These are phyloP conservation scores for Prunus davidiana DNA, from an alignment of 306 rosid genomes.

Conservation along the genomic window DNA sequence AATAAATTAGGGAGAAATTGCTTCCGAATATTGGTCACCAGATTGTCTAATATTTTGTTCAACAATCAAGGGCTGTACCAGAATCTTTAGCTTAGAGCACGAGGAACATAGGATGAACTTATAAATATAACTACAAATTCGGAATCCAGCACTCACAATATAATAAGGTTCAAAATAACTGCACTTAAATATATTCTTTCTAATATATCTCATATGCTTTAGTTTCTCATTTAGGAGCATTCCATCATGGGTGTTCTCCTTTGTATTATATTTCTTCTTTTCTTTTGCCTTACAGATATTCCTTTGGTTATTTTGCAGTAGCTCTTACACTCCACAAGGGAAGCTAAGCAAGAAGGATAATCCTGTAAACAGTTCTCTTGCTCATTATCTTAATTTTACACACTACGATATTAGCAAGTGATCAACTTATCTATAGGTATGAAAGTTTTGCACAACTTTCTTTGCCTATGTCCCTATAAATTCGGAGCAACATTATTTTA, in stretches of 20 bases:
- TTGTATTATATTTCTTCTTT: neutral
- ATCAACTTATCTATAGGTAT: neutral
- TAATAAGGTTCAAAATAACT: neutral
- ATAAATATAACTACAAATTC: neutral
- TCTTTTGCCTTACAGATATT: too few relatives aligned
- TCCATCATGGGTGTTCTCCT: neutral
- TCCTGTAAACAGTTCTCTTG: neutral
- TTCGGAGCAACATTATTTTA: neutral
- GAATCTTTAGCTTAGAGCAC: neutral
- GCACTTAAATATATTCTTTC: neutral
- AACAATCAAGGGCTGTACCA: neutral
- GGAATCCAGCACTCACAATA: neutral
- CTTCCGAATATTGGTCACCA: neutral
- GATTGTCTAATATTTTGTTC: neutral
- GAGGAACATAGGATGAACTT: neutral
- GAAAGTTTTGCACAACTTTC: neutral
- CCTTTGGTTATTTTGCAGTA: too few relatives aligned
- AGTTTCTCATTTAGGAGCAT: neutral
- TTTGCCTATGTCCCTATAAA: neutral
- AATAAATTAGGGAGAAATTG: conserved; percentile 10
- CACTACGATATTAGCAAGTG: neutral
- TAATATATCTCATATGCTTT: neutral
- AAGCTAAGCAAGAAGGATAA: neutral
- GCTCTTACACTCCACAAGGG: neutral
- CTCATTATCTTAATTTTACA: neutral